Conservation (phyloP, 192 early-diverging fungal species). For the Rhizophagus prolifer region DNA sequence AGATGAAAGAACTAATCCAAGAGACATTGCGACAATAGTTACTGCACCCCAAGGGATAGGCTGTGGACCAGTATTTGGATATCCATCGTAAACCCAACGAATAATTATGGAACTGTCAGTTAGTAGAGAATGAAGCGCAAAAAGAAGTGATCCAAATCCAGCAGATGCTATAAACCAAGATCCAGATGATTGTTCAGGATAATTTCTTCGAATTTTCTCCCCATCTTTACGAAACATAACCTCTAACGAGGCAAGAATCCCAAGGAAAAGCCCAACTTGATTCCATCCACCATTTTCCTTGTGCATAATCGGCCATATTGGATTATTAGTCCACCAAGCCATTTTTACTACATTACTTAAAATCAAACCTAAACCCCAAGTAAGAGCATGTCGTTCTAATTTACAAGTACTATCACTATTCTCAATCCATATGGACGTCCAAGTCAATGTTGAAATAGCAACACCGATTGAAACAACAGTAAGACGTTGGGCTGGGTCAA, state of each 20-base stretch:
- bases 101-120: slow-evolving; percentile 72
- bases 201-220: slow-evolving; percentile 1
- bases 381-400: slow-evolving; percentile 61
- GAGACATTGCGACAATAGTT: slow-evolving; percentile 56
- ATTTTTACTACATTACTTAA: slow-evolving; percentile 69
- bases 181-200: slow-evolving; percentile 11
- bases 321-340: slow-evolving; percentile 78
- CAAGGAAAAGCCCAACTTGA: slow-evolving; percentile 59
- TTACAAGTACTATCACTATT: slow-evolving; percentile 50
- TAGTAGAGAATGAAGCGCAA: slow-evolving; percentile 75
- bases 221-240: slow-evolving; percentile 50
- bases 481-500: slow-evolving; percentile 59
- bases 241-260: slow-evolving; percentile 58
- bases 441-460: slow-evolving; percentile 55
- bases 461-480: slow-evolving; percentile 57
- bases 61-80: slow-evolving; percentile 70
- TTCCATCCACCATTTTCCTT: slow-evolving; percentile 71
- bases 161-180: slow-evolving; percentile 54
- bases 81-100: slow-evolving; percentile 74
- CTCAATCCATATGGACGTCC: slow-evolving; percentile 60
- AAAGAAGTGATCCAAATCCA: slow-evolving; percentile 66
- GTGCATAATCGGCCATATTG: slow-evolving; percentile 84
- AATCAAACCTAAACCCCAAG: slow-evolving; percentile 69
- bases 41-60: slow-evolving; percentile 73
- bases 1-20: slow-evolving; percentile 54